phyloP scores from a whole-genome alignment of 2,329 filamentous ascomycete genomes.

The Raffaelea deltoideospora region DNA sequence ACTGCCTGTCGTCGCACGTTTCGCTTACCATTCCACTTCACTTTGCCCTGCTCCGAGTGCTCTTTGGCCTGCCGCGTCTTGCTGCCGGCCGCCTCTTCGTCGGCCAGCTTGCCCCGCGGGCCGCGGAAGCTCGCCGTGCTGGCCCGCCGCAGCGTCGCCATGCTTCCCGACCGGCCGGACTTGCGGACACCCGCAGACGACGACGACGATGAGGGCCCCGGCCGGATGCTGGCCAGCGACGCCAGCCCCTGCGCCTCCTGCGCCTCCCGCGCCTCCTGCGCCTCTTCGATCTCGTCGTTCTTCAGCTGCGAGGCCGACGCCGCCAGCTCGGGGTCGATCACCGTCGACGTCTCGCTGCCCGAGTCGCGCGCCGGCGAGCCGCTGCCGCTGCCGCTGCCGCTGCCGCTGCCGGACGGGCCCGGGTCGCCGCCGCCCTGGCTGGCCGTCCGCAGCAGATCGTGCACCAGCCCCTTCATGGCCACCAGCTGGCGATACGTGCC shows the following conservation, averaged over 20 bases:
- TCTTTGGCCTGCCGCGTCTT: conserved; percentile 83
- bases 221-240: conserved; percentile 62
- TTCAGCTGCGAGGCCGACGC: conserved; percentile 32
- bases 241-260: too few relatives aligned
- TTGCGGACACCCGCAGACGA: conserved; percentile 18
- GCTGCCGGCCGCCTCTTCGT: conserved; percentile 62
- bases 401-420: conserved; percentile 17
- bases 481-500: conserved; percentile 85
- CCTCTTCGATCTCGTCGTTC: conserved; percentile 58
- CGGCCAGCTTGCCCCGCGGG: conserved; percentile 65
- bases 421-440: conserved; percentile 37
- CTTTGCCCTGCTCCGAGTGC: conserved; percentile 83
- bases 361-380: conserved; percentile 11
- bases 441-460: conserved; percentile 66
- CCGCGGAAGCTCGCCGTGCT: conserved; percentile 84
- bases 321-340: conserved; percentile 33
- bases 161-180: conserved; percentile 48
- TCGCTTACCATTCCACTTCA: conserved; percentile 64
- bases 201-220: conserved; percentile 16
- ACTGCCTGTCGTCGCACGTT: too few relatives aligned
- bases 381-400: conserved; percentile 20
- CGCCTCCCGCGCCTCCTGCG: conserved; percentile 63
- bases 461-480: conserved; percentile 84
- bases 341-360: conserved; percentile 40
- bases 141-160: conserved; percentile 70